Conservation (phyloP, 129 eudicot genomes). For the Smallanthus sonchifolius region DNA sequence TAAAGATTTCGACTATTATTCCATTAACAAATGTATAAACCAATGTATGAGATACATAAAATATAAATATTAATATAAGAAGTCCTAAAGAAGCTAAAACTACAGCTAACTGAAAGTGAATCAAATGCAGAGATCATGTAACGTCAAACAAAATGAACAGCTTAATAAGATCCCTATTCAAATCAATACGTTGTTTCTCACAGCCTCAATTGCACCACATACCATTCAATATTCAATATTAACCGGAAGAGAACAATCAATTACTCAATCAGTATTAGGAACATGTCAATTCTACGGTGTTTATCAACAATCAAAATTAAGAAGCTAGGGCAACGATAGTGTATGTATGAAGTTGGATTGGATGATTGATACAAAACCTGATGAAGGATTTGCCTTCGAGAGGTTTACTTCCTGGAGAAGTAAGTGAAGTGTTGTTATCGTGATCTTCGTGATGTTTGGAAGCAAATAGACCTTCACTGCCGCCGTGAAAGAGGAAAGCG, state of each 20-base stretch:
- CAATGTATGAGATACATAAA: neutral
- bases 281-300: no score
- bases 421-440: conserved; percentile 3
- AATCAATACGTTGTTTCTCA: neutral
- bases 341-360: neutral
- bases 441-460: conserved; percentile 34
- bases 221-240: neutral
- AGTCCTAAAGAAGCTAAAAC: neutral
- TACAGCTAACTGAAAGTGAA: neutral
- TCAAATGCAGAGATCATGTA: neutral
- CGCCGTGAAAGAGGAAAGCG: conserved; percentile 74
- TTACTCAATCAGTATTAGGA: neutral
- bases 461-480: conserved; percentile 70
- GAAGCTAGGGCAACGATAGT: no score
- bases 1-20: neutral
- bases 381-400: conserved; percentile 55
- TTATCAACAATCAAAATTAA: neutral
- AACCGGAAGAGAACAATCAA: neutral
- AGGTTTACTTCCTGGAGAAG: conserved; percentile 27
- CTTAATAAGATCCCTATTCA: neutral
- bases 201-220: neutral
- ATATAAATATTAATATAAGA: neutral
- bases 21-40: no score
- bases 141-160: neutral
- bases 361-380: conserved; percentile 32